phyloP scores from a whole-genome alignment of 2,329 filamentous ascomycete genomes.

The Ilyonectria robusta region DNA sequence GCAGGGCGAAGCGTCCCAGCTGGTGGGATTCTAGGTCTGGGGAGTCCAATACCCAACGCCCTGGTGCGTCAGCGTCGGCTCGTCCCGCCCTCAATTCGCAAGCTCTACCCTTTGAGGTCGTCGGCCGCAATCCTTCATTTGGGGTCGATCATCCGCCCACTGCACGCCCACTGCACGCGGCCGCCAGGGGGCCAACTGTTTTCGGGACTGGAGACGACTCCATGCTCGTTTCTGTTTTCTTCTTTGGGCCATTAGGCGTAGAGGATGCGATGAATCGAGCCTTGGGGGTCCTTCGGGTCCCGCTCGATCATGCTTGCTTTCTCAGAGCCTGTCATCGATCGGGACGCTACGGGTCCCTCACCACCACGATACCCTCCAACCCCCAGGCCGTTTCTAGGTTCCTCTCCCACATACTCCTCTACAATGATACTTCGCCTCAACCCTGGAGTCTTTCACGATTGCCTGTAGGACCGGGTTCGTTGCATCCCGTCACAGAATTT shows the following conservation, averaged over 20 bases:
- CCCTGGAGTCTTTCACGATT: constrained; percentile 7
- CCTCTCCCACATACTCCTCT: constrained; percentile 23
- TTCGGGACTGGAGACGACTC: constrained; percentile 36
- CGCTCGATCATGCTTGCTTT: constrained; percentile 15
- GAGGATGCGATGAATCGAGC: constrained; percentile 29
- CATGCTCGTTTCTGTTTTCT: constrained; percentile 29
- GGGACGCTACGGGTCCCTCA: constrained; percentile 17
- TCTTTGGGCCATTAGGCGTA: constrained; percentile 23
- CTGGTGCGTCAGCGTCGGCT: constrained; percentile 42
- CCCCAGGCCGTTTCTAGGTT: constrained; percentile 16
- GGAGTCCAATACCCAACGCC: constrained; percentile 36
- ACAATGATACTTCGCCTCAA: constrained; percentile 16
- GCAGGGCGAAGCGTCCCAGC: constrained; percentile 33
- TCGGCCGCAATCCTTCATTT: constrained; percentile 25
- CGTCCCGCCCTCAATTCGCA: constrained; percentile 46
- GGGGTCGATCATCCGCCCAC: constrained; percentile 34
- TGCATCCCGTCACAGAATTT: constrained; percentile 16
- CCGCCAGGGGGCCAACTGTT: constrained; percentile 34
- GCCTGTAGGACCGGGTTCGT: constrained; percentile 9
- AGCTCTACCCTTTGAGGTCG: constrained; percentile 39
- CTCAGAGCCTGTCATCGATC: constrained; percentile 23
- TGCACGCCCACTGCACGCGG: constrained; percentile 32
- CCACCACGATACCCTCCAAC: constrained; percentile 7
- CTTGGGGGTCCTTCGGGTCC: background rate
- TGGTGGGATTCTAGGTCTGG: constrained; percentile 37